Percentiles rank a stretch among this genome's conserved stretches.
Conservation (phyloP, 2,329 filamentous ascomycete species). For the Xylariomycetidae sp. region DNA sequence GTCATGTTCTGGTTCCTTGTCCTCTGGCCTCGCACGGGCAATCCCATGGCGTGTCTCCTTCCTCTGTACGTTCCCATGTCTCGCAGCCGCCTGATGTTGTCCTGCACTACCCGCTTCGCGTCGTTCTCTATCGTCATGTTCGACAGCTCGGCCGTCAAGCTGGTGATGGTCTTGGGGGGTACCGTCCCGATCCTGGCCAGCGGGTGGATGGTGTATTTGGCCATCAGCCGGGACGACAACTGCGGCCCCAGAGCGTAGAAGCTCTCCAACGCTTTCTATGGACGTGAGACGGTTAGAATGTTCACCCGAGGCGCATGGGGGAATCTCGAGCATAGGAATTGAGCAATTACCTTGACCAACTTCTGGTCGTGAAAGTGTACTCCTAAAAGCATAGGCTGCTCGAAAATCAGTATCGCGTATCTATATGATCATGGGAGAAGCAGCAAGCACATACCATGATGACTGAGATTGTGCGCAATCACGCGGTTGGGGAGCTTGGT, state of each 20-base stretch:
- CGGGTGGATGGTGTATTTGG: conserved; percentile 84
- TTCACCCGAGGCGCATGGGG: conserved; percentile 3
- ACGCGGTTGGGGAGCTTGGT: no score
- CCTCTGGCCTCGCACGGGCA: conserved; percentile 86
- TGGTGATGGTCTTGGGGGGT: conserved; percentile 70
- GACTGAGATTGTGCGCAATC: conserved; percentile 8
- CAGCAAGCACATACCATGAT: conserved; percentile 11
- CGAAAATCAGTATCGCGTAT: no score
- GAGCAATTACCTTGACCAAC: conserved; percentile 75
- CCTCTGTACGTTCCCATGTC: conserved; percentile 91
- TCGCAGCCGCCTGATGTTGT: conserved; percentile 81
- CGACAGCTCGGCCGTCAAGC: conserved; percentile 78
- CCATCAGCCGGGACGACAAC: conserved; percentile 70
- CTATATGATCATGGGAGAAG: not conserved
- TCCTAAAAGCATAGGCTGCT: no score
- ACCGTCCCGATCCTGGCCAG: conserved; percentile 73
- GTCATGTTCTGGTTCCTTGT: conserved; percentile 70
- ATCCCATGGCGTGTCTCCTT: conserved; percentile 82
- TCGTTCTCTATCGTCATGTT: conserved; percentile 95
- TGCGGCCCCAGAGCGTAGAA: conserved; percentile 83
- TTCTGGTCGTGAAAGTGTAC: conserved; percentile 79
- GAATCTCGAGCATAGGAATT: conserved; percentile 5
- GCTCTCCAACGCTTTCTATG: conserved; percentile 66
- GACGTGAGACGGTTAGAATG: no score
- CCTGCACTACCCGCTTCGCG: conserved; percentile 67